A percentile compares a stretch with the other conserved stretches of the same genome.
Conservation (phyloP, 1,139 yeast species). For the Ogataea hybrid region DNA sequence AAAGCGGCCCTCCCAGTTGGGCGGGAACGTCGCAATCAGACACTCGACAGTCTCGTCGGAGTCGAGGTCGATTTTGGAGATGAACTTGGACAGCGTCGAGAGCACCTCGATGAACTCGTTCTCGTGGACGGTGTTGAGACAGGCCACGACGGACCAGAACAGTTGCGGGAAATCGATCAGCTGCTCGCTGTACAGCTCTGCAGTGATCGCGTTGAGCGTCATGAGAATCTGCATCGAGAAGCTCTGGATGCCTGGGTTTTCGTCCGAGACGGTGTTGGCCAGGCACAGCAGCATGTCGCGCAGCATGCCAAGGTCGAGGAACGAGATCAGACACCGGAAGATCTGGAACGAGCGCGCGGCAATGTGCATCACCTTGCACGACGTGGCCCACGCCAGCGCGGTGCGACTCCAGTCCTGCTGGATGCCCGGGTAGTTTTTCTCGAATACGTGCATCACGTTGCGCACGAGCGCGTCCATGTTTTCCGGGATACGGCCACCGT, state of each 20-base stretch:
- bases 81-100: constrained; percentile 75
- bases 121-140: constrained; percentile 86
- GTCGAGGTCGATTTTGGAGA: constrained; percentile 83
- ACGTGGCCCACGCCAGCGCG: constrained; percentile 92
- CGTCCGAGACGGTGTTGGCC: constrained; percentile 93
- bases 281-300: constrained; percentile 92
- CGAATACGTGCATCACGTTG: constrained; percentile 58
- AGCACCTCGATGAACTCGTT: constrained; percentile 88
- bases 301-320: constrained; percentile 83
- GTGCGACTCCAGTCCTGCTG: constrained; percentile 83
- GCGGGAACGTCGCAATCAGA: constrained; percentile 82
- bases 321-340: constrained; percentile 75
- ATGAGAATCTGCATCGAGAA: constrained; percentile 95
- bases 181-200: constrained; percentile 75
- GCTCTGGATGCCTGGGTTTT: constrained; percentile 86
- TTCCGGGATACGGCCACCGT: constrained; percentile 84
- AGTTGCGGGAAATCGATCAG: constrained; percentile 87
- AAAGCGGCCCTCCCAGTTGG: constrained; percentile 93
- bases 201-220: constrained; percentile 91
- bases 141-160: constrained; percentile 95
- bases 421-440: constrained; percentile 40
- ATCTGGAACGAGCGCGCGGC: constrained; percentile 96
- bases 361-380: constrained; percentile 95
- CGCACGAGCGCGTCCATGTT: constrained; percentile 80
- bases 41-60: constrained; percentile 84